Evolutionary conservation across 352 stramenopile species (phyloP), one percentile per base, ranked within the genome.

Genomic region (Aphanomyces stellatus): DNA sequence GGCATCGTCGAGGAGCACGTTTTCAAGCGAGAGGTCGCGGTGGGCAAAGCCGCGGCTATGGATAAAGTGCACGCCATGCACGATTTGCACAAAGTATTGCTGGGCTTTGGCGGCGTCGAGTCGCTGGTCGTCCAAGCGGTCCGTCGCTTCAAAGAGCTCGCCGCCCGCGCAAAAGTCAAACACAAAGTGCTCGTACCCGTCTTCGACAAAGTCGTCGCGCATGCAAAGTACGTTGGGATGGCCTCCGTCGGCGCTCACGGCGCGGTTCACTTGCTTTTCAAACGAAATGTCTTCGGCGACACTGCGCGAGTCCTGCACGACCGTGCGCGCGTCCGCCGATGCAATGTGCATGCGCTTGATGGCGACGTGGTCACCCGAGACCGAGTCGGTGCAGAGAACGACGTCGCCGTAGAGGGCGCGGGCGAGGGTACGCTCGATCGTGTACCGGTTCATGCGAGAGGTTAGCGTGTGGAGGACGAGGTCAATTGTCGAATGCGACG

Each of bases 11-110:
- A 97, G 71, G 33, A 97, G 74, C n/a, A 97, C 71, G 64, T 97
- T 97, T 72, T 97, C 90, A 2, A 88, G 90, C 74, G 96, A 96
- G 28, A 97, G 74, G 69, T 97, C 90, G 40, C 90, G 85, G 60
- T 96, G 88, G 46, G 88, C 76, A 30, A 96, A 79, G 37, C 84
- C 82, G 17, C 72, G 76, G 24, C 63, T 66, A 71, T 96, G 88
- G 60, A 87, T 95, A 10, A 75, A 80, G 48, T 85, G 69, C 51
- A 96, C 71, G 30, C 81, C 88, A 13, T 61, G 71, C 27, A 92
- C 60, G 41, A 95, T 71, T 74, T 96, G 85, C 30, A 68, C 72
- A 48, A 90, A 87, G 71, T 95, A 96, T 5, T 79, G 76, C 62
- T 87, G 80, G 28, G 81, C 81, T 24, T 81, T 48, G 4, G 64